Evolutionary conservation across 768 basidiomycete genomes (phyloP).

Genomic region (Tulasnella sp.): DNA sequence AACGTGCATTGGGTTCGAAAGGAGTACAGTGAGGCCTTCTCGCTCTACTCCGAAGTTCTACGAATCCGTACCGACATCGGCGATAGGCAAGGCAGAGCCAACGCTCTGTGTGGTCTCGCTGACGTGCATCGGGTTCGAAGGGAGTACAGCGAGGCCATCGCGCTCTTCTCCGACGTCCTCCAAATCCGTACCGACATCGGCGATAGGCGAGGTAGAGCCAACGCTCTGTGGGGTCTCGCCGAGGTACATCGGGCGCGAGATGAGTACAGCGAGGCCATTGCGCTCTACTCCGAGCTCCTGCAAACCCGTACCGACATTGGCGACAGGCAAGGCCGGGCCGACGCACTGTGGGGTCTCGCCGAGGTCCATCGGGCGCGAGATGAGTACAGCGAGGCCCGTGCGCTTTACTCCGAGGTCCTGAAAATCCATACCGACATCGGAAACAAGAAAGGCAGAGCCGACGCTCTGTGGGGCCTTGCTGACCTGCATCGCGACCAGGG

Average conservation of each 20-base stretch:
- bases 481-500: neutral
- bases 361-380: neutral
- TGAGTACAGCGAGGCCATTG: neutral
- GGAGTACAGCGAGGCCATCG: neutral
- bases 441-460: neutral
- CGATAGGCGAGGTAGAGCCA: neutral
- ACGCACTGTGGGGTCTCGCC: neutral
- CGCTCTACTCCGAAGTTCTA: neutral
- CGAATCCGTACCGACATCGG: neutral
- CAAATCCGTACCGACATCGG: neutral
- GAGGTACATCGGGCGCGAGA: neutral
- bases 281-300: neutral
- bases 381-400: neutral
- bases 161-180: neutral
- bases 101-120: neutral
- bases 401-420: neutral
- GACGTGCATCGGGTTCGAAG: neutral
- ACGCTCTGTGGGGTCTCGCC: neutral
- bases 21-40: neutral
- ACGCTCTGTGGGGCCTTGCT: neutral
- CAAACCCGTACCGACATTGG: neutral
- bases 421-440: neutral
- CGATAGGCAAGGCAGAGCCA: neutral
- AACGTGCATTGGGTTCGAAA: no score
- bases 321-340: neutral